These are phyloP conservation scores for Diospyros kaki DNA, from an alignment of 148 eudicot genomes.

Conservation along the genomic window DNA sequence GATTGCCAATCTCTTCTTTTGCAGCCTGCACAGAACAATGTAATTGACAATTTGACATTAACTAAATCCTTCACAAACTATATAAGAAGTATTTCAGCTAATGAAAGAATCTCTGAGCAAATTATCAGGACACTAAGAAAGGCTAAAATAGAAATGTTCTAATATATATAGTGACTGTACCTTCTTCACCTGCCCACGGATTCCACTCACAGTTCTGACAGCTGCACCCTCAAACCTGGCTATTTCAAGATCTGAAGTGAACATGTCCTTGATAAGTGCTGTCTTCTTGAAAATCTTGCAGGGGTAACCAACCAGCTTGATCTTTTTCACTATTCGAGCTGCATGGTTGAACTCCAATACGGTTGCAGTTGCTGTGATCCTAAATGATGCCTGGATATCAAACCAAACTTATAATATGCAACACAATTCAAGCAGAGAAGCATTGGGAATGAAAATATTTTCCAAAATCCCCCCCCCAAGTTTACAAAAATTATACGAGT, in stretches of 20 bases:
- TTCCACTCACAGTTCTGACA: constrained; percentile 81
- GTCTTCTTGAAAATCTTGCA: constrained; percentile 92
- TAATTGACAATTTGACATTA: background rate
- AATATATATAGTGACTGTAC: constrained; percentile 21
- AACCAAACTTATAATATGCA: background rate
- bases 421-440: no score
- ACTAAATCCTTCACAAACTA: background rate
- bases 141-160: background rate
- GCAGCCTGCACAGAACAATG: constrained; percentile 56
- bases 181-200: constrained; percentile 96
- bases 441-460: no score
- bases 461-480: no score
- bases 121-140: background rate
- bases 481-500: no score
- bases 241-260: constrained; percentile 96
- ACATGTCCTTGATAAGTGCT: constrained; percentile 88
- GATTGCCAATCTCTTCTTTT: constrained; percentile 72
- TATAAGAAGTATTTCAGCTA: background rate
- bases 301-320: constrained; percentile 83
- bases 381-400: constrained; percentile 62
- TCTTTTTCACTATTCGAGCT: constrained; percentile 77
- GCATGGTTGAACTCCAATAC: constrained; percentile 87
- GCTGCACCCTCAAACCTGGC: constrained; percentile 94
- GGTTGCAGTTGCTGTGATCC: constrained; percentile 85
- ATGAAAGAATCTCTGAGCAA: no score